Conservation (phyloP, 257 asterid species). For the Apocynum venetum region DNA sequence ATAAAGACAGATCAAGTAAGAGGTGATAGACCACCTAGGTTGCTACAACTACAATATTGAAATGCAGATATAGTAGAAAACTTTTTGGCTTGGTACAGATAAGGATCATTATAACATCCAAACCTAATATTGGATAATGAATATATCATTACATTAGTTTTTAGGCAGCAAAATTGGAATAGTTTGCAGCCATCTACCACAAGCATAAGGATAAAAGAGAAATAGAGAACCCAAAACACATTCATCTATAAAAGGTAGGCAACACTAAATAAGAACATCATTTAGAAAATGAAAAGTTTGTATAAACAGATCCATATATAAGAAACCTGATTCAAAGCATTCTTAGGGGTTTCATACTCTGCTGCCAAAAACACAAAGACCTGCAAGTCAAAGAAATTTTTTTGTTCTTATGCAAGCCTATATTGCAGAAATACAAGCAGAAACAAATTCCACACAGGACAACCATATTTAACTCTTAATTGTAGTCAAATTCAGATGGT, state of each 20-base stretch:
- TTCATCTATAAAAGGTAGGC: not conserved
- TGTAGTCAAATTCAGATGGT: conserved; percentile 2
- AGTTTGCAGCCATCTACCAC: not conserved
- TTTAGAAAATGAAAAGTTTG: not conserved
- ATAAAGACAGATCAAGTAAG: not conserved
- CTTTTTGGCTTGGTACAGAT: not conserved
- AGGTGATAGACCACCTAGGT: not conserved
- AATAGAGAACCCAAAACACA: not conserved
- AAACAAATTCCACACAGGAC: not conserved
- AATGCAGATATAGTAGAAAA: not conserved
- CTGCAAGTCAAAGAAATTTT: conserved; percentile 34
- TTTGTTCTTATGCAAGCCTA: not conserved
- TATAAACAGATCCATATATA: conserved; percentile 4
- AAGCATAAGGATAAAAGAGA: not conserved
- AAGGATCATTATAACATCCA: not conserved
- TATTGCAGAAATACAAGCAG: not conserved
- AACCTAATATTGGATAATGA: not conserved
- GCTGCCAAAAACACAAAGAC: conserved; percentile 96
- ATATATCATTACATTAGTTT: not conserved
- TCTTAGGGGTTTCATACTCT: conserved; percentile 83
- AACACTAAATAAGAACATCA: not conserved
- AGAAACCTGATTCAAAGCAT: conserved; percentile 73
- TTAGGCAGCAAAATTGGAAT: not conserved
- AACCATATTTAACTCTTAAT: too few species aligned
- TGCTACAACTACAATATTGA: not conserved